Base-by-base conservation (phyloP, 208 protist species). In the Acanthamoeba divionensis region DNA sequence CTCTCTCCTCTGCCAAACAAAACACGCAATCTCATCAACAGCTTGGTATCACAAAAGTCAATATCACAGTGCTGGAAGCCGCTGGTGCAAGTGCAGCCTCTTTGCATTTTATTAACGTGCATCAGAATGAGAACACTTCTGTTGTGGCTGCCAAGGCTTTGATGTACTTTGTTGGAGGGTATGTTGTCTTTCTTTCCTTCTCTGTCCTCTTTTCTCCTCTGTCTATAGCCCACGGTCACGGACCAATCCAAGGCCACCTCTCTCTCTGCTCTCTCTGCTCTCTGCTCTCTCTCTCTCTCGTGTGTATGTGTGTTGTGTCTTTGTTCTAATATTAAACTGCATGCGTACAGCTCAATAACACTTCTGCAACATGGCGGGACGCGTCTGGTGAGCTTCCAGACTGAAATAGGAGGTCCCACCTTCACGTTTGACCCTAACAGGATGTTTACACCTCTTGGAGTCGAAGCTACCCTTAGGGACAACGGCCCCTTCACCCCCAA, bases 381-480 rank as follows among this genome's bases (percentile, higher is more conserved):
- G 66, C n/a, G 66, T 21, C 5, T 48, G 66, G 66, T 77, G 15
- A 54, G 41, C 21, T 77, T 77, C 66, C 24, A 18, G 66, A n/a
- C n/a, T n/a, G n/a, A n/a, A n/a, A 36, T 77, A 45, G 66, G 13
- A 4, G 66, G 66, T n/a, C 24, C 33, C 41, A 10, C 33, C 15
- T 77, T 54, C 66, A 77, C 66, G 66, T 77, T 77, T 45, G 66
- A 77, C 8, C 66, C 66, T 45, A 77, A 77, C 36, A 36, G 66
- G 41, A 77, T 77, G 66, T 77, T 77, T 45, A 77, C 66, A n/a
- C 66, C 66, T 12, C 41, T 77, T 15, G 66, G 66, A 2, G 33
- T 77, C 9, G 66, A 77, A 24, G 66, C 66, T 45, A 77, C 66
- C 18, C 66, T 77, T 45, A 77, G 52, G 66, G 3, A 44, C 6